Conservation (phyloP, 1,284 basidiomycete species). For the Pseudozyma pruni region DNA sequence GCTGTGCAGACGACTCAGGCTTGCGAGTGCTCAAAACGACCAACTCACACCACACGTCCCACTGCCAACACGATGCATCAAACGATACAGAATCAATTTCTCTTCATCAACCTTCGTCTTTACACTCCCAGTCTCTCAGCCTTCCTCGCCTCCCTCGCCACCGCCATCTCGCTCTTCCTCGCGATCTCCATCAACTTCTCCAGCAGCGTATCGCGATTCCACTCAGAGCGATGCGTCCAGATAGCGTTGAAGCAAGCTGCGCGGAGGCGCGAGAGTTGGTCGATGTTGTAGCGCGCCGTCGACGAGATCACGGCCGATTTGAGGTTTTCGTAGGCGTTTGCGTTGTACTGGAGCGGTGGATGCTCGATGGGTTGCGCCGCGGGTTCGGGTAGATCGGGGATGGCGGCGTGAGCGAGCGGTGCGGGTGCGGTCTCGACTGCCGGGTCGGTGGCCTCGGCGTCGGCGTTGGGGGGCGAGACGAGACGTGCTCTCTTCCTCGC, state of each 20-base stretch:
- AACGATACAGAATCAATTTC: no score
- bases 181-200: slow-evolving; percentile 37
- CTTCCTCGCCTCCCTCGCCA: slow-evolving; percentile 13
- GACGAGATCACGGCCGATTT: slow-evolving; percentile 22
- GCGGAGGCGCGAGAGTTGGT: slow-evolving; percentile 91
- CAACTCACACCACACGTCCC: slow-evolving; percentile 1
- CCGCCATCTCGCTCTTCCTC: slow-evolving; percentile 17
- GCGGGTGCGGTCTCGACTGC: background rate
- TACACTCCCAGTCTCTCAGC: no score
- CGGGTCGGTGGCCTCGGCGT: background rate
- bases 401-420: background rate
- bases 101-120: background rate
- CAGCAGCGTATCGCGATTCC: slow-evolving; percentile 81
- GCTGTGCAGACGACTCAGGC: no score
- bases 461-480: slow-evolving; percentile 10
- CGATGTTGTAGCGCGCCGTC: slow-evolving; percentile 70
- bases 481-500: slow-evolving; percentile 35
- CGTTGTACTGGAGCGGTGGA: slow-evolving; percentile 36
- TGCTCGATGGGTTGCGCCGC: slow-evolving; percentile 8
- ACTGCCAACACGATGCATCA: no score
- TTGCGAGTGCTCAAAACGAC: no score
- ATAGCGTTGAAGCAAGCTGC: slow-evolving; percentile 82
- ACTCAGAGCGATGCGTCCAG: slow-evolving; percentile 82
- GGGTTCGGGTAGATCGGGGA: background rate
- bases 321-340: slow-evolving; percentile 24